Evolutionary conservation across 2,329 filamentous ascomycete genomes (phyloP).

Genomic region (Calonectria hawksworthii): DNA sequence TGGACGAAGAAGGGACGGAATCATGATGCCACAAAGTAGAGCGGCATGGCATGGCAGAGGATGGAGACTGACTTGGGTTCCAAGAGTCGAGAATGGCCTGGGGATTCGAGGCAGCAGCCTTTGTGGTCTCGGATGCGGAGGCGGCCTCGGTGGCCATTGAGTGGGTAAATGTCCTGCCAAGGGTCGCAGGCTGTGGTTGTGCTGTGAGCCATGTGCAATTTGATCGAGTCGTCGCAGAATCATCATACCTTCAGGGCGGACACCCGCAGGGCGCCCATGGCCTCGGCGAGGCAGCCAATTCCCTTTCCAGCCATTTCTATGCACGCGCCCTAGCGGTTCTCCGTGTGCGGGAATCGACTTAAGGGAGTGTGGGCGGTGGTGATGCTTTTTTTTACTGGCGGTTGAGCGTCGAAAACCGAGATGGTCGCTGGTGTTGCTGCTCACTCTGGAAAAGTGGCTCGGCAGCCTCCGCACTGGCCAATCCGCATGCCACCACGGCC

Average conservation of each 20-base stretch:
- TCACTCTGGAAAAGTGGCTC: slow-evolving; percentile 40
- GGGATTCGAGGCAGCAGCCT: slow-evolving; percentile 40
- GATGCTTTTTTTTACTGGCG: slow-evolving; percentile 26
- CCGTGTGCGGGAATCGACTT: not conserved
- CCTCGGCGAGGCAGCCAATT: slow-evolving; percentile 65
- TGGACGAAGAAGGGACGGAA: not conserved
- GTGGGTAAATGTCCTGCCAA: slow-evolving; percentile 60
- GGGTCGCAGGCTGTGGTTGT: slow-evolving; percentile 49
- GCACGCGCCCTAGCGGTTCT: not conserved
- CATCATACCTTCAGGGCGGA: slow-evolving; percentile 55
- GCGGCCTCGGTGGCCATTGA: slow-evolving; percentile 70
- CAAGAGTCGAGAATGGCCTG: slow-evolving; percentile 57
- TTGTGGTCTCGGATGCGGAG: slow-evolving; percentile 53
- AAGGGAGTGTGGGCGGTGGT: not conserved
- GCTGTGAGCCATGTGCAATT: slow-evolving; percentile 28
- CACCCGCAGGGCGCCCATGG: slow-evolving; percentile 64
- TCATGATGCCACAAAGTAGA: not conserved
- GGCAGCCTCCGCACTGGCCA: slow-evolving; percentile 45
- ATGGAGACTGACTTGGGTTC: slow-evolving; percentile 58
- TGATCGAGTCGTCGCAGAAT: not conserved
- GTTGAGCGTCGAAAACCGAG: slow-evolving; percentile 43
- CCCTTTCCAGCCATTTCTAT: slow-evolving; percentile 61
- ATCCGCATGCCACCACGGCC: slow-evolving; percentile 26
- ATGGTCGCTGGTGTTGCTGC: slow-evolving; percentile 24
- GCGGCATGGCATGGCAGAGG: not conserved